A percentile compares a stretch with the other conserved stretches of the same genome.
Conservation (phyloP, 345 rosid genomes). For the Eucalyptus sp. region DNA sequence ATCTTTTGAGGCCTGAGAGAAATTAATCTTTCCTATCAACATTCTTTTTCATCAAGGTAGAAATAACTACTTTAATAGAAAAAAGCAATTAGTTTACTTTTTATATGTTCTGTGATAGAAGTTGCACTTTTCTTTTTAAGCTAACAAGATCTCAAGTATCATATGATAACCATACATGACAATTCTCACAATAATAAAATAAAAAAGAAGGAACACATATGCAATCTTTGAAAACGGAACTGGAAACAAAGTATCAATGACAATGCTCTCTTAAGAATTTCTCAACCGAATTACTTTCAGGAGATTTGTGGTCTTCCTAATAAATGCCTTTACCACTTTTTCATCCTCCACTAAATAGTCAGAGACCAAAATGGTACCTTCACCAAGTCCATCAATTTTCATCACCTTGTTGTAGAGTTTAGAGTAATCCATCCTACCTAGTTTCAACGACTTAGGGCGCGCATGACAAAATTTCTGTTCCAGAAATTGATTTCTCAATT, state of each 20-base stretch:
- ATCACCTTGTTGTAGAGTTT: neutral
- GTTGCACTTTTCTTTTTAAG: neutral
- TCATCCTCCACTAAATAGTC: neutral
- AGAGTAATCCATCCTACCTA: neutral
- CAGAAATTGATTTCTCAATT: too few relatives aligned
- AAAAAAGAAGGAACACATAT: neutral
- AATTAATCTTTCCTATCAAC: neutral
- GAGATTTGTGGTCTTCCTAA: neutral
- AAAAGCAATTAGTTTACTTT: neutral
- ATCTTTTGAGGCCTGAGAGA: too few relatives aligned
- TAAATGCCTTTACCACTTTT: neutral
- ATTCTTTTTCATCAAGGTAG: neutral
- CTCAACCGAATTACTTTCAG: neutral
- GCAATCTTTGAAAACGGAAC: neutral
- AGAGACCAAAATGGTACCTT: neutral
- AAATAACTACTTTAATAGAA: neutral
- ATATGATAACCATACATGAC: neutral
- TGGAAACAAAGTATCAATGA: neutral
- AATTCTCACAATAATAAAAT: neutral
- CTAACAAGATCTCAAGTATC: neutral
- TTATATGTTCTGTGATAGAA: neutral
- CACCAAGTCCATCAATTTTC: neutral
- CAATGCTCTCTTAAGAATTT: neutral
- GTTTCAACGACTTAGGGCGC: neutral
- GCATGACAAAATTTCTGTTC: too few relatives aligned